Evolutionary conservation across 768 basidiomycete species (phyloP).

Genomic region (Russula olivacea): DNA sequence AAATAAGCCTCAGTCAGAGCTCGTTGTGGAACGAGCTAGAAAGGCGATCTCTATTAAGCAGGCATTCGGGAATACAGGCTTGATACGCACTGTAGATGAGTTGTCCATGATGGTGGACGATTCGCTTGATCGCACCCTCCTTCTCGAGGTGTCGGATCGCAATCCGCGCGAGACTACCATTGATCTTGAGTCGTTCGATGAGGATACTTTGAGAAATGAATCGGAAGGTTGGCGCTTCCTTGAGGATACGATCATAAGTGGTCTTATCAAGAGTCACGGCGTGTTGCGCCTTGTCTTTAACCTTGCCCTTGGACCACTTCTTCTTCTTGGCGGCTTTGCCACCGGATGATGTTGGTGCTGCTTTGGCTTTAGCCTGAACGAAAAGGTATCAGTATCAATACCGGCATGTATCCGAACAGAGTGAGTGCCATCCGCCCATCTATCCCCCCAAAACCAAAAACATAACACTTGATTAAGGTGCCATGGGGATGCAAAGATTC

Average conservation of each 20-base stretch:
- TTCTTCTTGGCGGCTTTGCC: slow-evolving; percentile 97
- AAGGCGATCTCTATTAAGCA: background rate
- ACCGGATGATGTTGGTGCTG: slow-evolving; percentile 55
- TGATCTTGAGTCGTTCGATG: slow-evolving; percentile 97
- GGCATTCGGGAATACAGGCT: slow-evolving; percentile 9
- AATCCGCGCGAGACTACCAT: slow-evolving; percentile 87
- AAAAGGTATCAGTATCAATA: slow-evolving; percentile 22
- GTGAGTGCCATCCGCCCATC: slow-evolving; percentile 29
- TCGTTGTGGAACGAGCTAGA: slow-evolving; percentile 25
- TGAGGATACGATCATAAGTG: slow-evolving; percentile 89
- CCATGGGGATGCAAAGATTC: background rate
- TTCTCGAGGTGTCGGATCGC: slow-evolving; percentile 90
- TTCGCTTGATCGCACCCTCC: slow-evolving; percentile 90
- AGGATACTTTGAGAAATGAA: slow-evolving; percentile 98
- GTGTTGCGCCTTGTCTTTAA: slow-evolving; percentile 99
- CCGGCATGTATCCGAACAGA: slow-evolving; percentile 26
- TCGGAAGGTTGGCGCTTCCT: slow-evolving; percentile 98
- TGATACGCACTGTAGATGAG: slow-evolving; percentile 85
- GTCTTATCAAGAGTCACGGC: slow-evolving; percentile 91
- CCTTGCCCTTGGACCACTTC: slow-evolving; percentile 99
- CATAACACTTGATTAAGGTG: slow-evolving; percentile 4
- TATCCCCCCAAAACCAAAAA: slow-evolving; percentile 2
- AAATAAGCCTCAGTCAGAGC: slow-evolving; percentile 19
- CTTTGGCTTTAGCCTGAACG: slow-evolving; percentile 54
- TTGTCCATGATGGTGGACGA: slow-evolving; percentile 93